Evolutionary conservation across 1,284 basidiomycete genomes (phyloP).

Genomic region (Ceratobasidium sp.): DNA sequence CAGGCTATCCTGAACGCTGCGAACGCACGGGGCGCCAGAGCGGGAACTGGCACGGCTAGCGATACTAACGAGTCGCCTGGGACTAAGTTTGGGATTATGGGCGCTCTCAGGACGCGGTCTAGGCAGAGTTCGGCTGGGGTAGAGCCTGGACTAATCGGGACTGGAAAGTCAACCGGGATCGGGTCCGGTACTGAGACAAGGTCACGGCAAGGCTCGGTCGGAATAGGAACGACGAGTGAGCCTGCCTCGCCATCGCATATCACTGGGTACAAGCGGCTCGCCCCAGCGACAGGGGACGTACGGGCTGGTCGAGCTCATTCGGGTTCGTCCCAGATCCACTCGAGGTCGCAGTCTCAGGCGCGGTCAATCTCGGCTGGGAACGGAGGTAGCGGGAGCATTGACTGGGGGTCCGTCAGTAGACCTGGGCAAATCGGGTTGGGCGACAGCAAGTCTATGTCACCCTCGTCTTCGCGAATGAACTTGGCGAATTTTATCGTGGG

Average conservation of each 20-base stretch:
- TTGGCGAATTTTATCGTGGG: slow-evolving; percentile 42
- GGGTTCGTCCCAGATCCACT: slow-evolving; percentile 19
- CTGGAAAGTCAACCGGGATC: no score
- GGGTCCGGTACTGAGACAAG: not conserved
- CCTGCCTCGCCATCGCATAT: slow-evolving; percentile 30
- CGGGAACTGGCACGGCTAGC: not conserved
- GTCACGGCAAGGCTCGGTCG: not conserved
- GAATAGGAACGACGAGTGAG: slow-evolving; percentile 29
- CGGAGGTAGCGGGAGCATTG: not conserved
- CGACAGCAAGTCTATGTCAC: slow-evolving; percentile 25
- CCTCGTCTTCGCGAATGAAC: slow-evolving; percentile 38
- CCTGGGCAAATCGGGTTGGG: not conserved
- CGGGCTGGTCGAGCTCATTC: slow-evolving; percentile 11
- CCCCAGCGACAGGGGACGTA: not conserved
- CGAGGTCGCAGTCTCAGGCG: slow-evolving; percentile 27
- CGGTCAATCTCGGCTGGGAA: slow-evolving; percentile 36
- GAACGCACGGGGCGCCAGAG: not conserved
- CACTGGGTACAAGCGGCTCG: not conserved
- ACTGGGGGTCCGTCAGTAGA: not conserved
- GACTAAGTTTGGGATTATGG: slow-evolving; percentile 12
- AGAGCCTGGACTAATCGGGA: not conserved
- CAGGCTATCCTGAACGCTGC: slow-evolving; percentile 32
- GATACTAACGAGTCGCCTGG: slow-evolving; percentile 6
- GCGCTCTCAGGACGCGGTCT: slow-evolving; percentile 23
- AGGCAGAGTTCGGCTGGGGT: slow-evolving; percentile 17